Evolutionary conservation across 2,329 filamentous ascomycete genomes (phyloP), one percentile per base, ranked within the genome.

Genomic region (Fusarium graminum): DNA sequence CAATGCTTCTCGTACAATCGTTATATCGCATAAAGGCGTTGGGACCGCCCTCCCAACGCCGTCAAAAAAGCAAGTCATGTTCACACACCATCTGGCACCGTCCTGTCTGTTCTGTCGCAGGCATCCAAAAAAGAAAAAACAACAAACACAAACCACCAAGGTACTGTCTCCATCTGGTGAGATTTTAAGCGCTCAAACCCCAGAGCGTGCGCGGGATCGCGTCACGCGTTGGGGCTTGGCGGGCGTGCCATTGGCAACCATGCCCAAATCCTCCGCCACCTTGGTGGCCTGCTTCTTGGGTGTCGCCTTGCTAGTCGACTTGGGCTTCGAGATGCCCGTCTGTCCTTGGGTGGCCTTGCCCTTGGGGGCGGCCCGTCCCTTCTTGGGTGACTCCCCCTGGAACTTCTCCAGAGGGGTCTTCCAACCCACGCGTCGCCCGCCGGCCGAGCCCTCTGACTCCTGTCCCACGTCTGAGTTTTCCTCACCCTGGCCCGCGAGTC

Each of bases 191-290:
- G 26, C 53, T 68, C 59, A 75, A 39, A 53, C 51, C 66, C 68
- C 57, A 28, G 56, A 63, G 38, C 75, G 74, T 29, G 74, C 63
- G 52, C 72, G 62, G 25, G 76, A 69, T 34, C 76, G 73, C 32
- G 76, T 78, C 47, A 75, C 63, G 25, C 76, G 71, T 44, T 64
- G 68, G 22, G 74, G 70, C 52, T 75, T 77, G 28, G 73, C 75
- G 7, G 77, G 77, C 9, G 77, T 78, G 41, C 76, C 75, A 28
- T 77, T 79, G 28, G 68, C 68, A 36, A 71, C 72, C 74, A 75
- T 77, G 43, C 75, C 76, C 54, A 78, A 62, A 32, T 66, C 72
- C 46, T 75, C 72, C 4, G 77, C 75, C 42, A 75, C 63, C 59
- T 72, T 72, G 45, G 72, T 55, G 11, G 70, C 58, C 42, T 70